phyloP scores from a whole-genome alignment of 2,329 filamentous ascomycete genomes.

The Colletotrichum sp. region DNA sequence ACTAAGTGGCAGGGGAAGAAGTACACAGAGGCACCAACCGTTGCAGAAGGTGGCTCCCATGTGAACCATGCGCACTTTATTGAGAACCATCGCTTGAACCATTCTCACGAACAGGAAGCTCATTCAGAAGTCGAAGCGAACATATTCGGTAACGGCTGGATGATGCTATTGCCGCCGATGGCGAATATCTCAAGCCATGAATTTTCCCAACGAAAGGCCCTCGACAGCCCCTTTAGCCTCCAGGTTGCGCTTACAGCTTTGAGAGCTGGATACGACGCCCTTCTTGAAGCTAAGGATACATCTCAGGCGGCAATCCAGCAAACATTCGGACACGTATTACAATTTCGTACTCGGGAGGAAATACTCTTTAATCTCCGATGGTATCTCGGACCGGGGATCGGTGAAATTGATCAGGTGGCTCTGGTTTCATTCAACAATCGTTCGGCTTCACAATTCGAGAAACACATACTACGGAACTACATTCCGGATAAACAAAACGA shows the following conservation, averaged over 20 bases:
- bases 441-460: not conserved
- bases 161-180: not conserved
- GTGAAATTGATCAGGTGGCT: not conserved
- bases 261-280: not conserved
- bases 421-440: not conserved
- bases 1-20: not conserved
- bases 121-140: not conserved
- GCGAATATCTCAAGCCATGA: not conserved
- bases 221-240: not conserved
- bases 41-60: not conserved
- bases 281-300: not conserved
- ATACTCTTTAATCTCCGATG: not conserved
- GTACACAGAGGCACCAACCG: not conserved
- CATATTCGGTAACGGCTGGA: not conserved
- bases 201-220: not conserved
- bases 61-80: not conserved
- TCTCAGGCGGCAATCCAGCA: not conserved
- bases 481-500: not conserved
- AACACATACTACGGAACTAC: not conserved
- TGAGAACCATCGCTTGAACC: not conserved
- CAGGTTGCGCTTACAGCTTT: not conserved
- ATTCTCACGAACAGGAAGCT: fast-evolving
- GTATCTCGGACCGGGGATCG: not conserved
- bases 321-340: not conserved
- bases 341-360: not conserved